Evolutionary conservation across 495 filamentous ascomycete species (phyloP).

Genomic region (Penicillium crystallinum): DNA sequence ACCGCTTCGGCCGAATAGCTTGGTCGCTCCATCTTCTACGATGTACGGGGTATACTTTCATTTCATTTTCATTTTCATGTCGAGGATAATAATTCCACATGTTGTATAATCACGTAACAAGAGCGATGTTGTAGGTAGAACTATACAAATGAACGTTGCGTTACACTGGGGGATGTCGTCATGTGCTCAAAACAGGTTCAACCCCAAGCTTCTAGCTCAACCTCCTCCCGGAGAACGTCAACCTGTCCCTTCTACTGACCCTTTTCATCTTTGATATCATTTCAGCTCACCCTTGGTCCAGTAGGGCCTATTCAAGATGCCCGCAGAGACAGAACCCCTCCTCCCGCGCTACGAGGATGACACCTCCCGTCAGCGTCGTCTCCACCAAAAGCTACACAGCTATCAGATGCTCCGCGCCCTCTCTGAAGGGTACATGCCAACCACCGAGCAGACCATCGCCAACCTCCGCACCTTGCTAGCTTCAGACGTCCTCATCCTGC

Average conservation of each 20-base stretch:
- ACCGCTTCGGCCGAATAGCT: too few relatives aligned
- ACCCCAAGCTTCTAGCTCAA: background rate
- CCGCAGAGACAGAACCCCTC: constrained; percentile 66
- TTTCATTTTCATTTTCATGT: too few relatives aligned
- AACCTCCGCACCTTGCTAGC: constrained; percentile 78
- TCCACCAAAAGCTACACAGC: constrained; percentile 82
- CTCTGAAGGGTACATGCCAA: constrained; percentile 83
- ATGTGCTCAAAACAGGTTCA: constrained; percentile 10
- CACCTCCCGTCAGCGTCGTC: constrained; percentile 65
- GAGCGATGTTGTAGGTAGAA: too few relatives aligned
- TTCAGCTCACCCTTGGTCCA: background rate
- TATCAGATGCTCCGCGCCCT: constrained; percentile 89
- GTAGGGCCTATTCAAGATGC: constrained; percentile 32
- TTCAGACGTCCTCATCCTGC: constrained; percentile 71
- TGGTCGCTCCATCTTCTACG: too few relatives aligned
- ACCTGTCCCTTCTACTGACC: background rate
- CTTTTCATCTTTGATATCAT: background rate
- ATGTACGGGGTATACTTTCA: too few relatives aligned
- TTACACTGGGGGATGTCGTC: constrained; percentile 3
- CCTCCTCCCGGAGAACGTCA: background rate
- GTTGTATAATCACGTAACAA: too few relatives aligned
- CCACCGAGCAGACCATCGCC: constrained; percentile 74
- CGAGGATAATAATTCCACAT: background rate
- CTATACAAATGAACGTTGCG: too few relatives aligned
- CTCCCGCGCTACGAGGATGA: constrained; percentile 82